Percentiles rank a stretch among this genome's conserved stretches.
phyloP scores from a whole-genome alignment of 2,329 filamentous ascomycete species.

The Samsoniella hepiali region DNA sequence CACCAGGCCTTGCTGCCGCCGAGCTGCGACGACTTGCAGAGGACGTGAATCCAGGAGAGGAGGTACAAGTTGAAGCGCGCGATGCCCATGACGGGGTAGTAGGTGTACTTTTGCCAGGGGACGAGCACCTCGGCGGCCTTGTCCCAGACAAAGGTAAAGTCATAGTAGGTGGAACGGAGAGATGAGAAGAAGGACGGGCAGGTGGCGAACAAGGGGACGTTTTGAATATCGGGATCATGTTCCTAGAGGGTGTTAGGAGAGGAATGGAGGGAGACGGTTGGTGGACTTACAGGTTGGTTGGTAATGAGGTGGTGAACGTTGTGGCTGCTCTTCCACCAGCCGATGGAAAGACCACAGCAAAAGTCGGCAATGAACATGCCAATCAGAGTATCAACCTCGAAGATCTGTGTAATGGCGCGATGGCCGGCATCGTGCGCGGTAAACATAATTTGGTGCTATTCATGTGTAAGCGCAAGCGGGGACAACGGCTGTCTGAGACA shows the following conservation, averaged over 20 bases:
- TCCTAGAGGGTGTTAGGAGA: conserved; percentile 35
- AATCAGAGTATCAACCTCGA: conserved; percentile 56
- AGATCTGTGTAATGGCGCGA: conserved; percentile 58
- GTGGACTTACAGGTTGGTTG: conserved; percentile 51
- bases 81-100: conserved; percentile 65
- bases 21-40: conserved; percentile 55
- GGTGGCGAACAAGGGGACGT: conserved; percentile 67
- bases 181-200: conserved; percentile 63
- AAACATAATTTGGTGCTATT: conserved; percentile 65
- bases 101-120: conserved; percentile 61
- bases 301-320: conserved; percentile 67
- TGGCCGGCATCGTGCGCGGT: conserved; percentile 64
- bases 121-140: conserved; percentile 56
- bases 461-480: conserved; percentile 20
- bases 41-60: conserved; percentile 63
- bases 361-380: conserved; percentile 63
- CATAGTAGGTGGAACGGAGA: conserved; percentile 63
- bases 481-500: background rate
- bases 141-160: conserved; percentile 63
- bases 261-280: background rate
- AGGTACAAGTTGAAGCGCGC: conserved; percentile 72
- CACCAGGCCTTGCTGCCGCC: conserved; percentile 59
- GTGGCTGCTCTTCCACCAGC: conserved; percentile 69
- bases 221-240: conserved; percentile 60
- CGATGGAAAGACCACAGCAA: conserved; percentile 62